A percentile compares a stretch with the other conserved stretches of the same genome.
Conservation (phyloP, 306 rosid genomes). For the Geum urbanum region DNA sequence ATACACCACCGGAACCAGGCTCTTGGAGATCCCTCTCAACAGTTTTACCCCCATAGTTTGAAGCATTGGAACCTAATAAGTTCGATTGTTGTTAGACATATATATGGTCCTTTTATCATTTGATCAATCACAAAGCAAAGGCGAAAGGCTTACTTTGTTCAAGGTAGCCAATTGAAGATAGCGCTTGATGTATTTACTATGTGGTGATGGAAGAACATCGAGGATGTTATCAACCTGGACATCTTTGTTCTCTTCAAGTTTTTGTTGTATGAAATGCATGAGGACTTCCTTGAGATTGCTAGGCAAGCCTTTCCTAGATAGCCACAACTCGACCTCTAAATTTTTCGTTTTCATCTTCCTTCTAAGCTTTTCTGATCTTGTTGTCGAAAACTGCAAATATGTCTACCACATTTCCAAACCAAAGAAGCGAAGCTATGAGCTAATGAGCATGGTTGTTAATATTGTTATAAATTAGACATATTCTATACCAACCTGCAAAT, state of each 20-base stretch:
- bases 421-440: neutral
- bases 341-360: conserved; percentile 5
- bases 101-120: no score
- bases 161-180: conserved; percentile 1
- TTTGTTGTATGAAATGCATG: neutral
- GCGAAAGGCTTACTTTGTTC: neutral
- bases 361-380: conserved; percentile 8
- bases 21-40: neutral
- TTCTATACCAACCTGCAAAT: neutral
- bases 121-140: neutral
- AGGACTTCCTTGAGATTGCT: neutral
- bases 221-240: neutral
- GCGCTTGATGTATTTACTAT: conserved; percentile 1
- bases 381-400: conserved; percentile 1
- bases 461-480: neutral
- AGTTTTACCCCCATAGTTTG: neutral
- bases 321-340: conserved; percentile 2
- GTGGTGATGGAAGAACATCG: neutral
- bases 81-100: neutral
- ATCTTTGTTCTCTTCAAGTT: conserved; percentile 6
- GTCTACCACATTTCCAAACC: neutral
- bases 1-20: neutral
- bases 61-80: conserved; percentile 6
- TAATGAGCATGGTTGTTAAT: neutral
- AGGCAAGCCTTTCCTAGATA: neutral